Conservation (phyloP, 305 asterid genomes). For the Euphrasia arctica region DNA sequence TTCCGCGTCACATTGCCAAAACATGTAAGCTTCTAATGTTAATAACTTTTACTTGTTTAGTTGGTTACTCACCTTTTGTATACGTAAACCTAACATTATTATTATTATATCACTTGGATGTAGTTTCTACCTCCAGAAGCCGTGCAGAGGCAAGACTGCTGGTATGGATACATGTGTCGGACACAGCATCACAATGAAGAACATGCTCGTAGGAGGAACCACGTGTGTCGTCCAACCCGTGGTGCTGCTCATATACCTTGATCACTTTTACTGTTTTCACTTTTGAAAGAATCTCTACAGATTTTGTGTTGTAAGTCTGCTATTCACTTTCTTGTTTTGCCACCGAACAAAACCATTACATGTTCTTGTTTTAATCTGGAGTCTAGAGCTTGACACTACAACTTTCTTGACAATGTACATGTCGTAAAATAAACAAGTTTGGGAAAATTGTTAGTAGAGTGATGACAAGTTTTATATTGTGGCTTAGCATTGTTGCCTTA, state of each 20-base stretch:
- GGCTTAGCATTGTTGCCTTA: no score
- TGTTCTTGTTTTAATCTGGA: background rate
- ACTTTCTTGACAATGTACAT: no score
- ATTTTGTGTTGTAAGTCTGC: background rate
- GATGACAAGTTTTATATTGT: no score
- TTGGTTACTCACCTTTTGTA: no score
- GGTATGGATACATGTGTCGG: constrained; percentile 93
- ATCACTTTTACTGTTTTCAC: constrained; percentile 3
- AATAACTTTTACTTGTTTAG: no score
- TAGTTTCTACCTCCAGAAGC: constrained; percentile 72
- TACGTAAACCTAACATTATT: background rate
- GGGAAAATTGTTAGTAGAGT: no score
- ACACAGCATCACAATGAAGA: constrained; percentile 92
- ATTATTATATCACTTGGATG: background rate
- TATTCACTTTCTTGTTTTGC: background rate
- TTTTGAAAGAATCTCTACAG: background rate
- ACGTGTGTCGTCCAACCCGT: constrained; percentile 91
- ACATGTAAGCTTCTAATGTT: constrained; percentile 46
- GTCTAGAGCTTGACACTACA: no score
- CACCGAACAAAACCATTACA: background rate
- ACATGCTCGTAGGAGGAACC: constrained; percentile 90
- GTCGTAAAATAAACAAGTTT: background rate
- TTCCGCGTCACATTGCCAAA: constrained; percentile 71
- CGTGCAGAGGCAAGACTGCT: constrained; percentile 70
- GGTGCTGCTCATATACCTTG: constrained; percentile 48